Base-by-base conservation (phyloP, 495 filamentous ascomycete genomes). In the Stereocaulon alpinum region DNA sequence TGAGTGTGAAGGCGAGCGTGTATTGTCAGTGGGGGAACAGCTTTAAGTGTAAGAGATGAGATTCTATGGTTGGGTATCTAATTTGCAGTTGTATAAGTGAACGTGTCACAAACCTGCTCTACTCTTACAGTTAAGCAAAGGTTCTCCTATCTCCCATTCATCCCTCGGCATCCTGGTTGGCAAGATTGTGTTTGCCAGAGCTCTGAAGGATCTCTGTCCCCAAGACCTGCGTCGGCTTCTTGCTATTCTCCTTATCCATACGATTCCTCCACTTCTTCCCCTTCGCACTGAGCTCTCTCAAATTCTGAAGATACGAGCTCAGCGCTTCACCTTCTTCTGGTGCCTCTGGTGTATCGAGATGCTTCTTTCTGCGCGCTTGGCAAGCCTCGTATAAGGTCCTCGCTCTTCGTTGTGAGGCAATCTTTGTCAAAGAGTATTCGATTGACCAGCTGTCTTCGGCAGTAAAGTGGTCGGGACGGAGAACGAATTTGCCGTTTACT, bases 381-480 rank as follows among this genome's bases (percentile, higher is more conserved):
- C 77, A 70, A 50, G 68, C 66, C 17, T 73, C 27, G 63, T 87
- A 90, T 32, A 83, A 64, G 0, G 27, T 68, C 27, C 69, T 63
- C 3, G 78, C 80, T 0, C 72, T 64, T 4, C 68, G 51, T 0
- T 55, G 22, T 0, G 63, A 59, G 0, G 64, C 40, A 2, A 84
- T 64, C 65, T 93, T 86, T 47, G 76, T 70, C 34, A 96, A 68
- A 27, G 80, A 75, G 70, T 95, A 96, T 57, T 95, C 83, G 42
- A 96, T 72, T 0, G 71, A 69, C 92, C 93, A 98, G 2, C 72
- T 69, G 62, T 91, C 81, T 0, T 61, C 14, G 15, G 71, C 49
- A 0, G 34, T 62, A 44, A 94, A 68, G 1, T 75, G 49, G 1
- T 68, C 52, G 0, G 89, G 88, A 2, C 90, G 82, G 1, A 70